Base-by-base conservation (phyloP, 1,139 yeast species). In the Fermentozyma sake region DNA sequence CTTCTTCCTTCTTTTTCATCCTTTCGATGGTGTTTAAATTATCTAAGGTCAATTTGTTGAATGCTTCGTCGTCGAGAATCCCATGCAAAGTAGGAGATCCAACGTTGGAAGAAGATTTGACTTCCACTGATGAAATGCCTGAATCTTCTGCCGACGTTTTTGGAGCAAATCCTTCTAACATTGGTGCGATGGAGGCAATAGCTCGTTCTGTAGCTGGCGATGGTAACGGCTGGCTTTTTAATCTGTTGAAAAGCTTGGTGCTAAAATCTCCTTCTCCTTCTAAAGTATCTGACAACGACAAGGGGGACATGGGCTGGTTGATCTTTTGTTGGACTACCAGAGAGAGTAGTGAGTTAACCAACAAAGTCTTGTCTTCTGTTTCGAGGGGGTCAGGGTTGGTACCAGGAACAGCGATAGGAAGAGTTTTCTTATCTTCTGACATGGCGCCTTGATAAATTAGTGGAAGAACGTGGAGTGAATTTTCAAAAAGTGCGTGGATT, bases 121-220 rank as follows among this genome's bases (percentile, higher is more conserved):
- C 19, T 9, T 18, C 19, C 18, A 24, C 16, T 14, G 20, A 17
- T 14, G 18, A 23, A 15, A 18, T 24, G n/a, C 46, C 45, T 18
- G 56, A 44, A 34, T 76, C 85, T 39, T 78, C 72, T 4, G 79
- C 71, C 2, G 80, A 74, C 1, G 87, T 72, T 48, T 79, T 81
- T 4, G 93, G 93, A 7, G 76, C 68, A 51, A 79, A 82, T 1
- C 73, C 65, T 48, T 80, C 83, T 26, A 82, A 54, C 54, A 81
- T 80, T 2, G 93, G 91, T 0, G 91, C 91, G 20, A 82, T 74
- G 1, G 85, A 72, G 3, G 84, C 89, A 60, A 81, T 78, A 4
- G 91, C 89, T 38, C 64, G 73, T 33, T 63, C 63, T 3, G 72
- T 63, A 15, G 58, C 61, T 3, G 60, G 65, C 2, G 55, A 42